A percentile compares a stretch with the other conserved stretches of the same genome.
Evolutionary conservation across 2,329 filamentous ascomycete species (phyloP).

Genomic region (Colletotrichum sp.): DNA sequence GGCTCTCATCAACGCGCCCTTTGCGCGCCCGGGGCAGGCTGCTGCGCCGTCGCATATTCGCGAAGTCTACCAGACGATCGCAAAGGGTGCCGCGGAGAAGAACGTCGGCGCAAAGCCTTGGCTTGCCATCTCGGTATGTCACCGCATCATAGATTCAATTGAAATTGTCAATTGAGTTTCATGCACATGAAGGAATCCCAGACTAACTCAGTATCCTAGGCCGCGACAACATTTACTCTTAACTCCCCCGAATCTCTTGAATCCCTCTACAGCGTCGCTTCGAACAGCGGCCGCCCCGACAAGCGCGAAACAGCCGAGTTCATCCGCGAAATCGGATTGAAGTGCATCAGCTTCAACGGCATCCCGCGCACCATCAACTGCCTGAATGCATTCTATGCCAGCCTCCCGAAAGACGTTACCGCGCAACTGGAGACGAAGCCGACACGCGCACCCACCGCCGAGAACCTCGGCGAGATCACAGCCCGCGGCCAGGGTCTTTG

Average conservation of each 20-base stretch:
- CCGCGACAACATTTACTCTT: constrained; percentile 83
- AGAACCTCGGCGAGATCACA: constrained; percentile 60
- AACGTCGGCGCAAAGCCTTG: constrained; percentile 69
- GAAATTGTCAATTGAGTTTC: not conserved
- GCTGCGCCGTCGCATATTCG: constrained; percentile 68
- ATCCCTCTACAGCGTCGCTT: constrained; percentile 62
- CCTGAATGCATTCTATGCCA: constrained; percentile 72
- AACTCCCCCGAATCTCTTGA: constrained; percentile 81
- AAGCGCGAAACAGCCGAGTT: constrained; percentile 63
- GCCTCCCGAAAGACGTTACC: constrained; percentile 63
- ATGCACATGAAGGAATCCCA: not conserved
- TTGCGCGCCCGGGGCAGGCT: constrained; percentile 68
- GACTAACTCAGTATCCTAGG: constrained; percentile 45
- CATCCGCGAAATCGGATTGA: constrained; percentile 77
- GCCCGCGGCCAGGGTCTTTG: constrained; percentile 70
- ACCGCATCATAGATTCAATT: not conserved
- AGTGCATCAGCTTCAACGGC: constrained; percentile 82
- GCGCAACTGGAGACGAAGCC: constrained; percentile 59
- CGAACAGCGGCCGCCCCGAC: constrained; percentile 26
- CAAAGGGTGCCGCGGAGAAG: constrained; percentile 64
- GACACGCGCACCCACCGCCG: constrained; percentile 56
- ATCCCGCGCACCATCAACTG: constrained; percentile 86
- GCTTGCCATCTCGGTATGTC: constrained; percentile 67
- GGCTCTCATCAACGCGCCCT: constrained; percentile 73
- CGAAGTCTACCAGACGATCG: constrained; percentile 69